A percentile compares a stretch with the other conserved stretches of the same genome.
Evolutionary conservation across 805 yeast species (phyloP).

Genomic region (Wickerhamiella slavikovae): DNA sequence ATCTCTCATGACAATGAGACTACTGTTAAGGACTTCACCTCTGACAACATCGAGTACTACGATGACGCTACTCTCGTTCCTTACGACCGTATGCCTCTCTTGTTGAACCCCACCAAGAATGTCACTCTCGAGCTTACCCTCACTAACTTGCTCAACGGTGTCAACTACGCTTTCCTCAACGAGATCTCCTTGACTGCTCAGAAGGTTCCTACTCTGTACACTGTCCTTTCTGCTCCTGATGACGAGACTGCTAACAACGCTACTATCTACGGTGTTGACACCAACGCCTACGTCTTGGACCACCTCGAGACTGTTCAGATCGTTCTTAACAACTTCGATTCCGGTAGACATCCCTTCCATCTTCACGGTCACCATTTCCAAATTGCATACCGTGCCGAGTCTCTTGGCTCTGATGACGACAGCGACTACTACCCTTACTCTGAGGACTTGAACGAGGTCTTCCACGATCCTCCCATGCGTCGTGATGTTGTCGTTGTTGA

Average conservation of each 20-base stretch:
- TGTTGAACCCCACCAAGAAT: slow-evolving; percentile 43
- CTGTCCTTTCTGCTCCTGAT: slow-evolving; percentile 47
- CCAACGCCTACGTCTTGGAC: slow-evolving; percentile 52
- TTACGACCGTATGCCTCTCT: slow-evolving; percentile 28
- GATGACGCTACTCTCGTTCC: slow-evolving; percentile 74
- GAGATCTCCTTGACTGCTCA: slow-evolving; percentile 61
- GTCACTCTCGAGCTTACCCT: slow-evolving; percentile 56
- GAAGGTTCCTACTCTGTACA: slow-evolving; percentile 64
- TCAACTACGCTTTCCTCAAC: slow-evolving; percentile 93
- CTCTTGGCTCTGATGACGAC: slow-evolving; percentile 32
- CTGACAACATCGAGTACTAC: slow-evolving; percentile 28
- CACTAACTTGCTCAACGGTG: slow-evolving; percentile 73
- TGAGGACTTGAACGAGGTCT: slow-evolving; percentile 26
- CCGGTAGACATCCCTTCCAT: slow-evolving; percentile 96
- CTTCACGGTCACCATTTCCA: slow-evolving; percentile 90
- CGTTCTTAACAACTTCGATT: slow-evolving; percentile 65
- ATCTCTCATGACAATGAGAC: slow-evolving; percentile 5
- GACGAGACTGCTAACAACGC: slow-evolving; percentile 28
- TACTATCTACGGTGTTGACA: slow-evolving; percentile 62
- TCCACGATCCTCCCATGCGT: slow-evolving; percentile 58
- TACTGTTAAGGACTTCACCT: slow-evolving; percentile 14
- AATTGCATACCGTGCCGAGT: slow-evolving; percentile 38
- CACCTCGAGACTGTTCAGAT: slow-evolving; percentile 55
- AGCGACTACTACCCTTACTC: slow-evolving; percentile 34
- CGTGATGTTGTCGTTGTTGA: slow-evolving; percentile 68